Conservation (phyloP, 1,139 yeast genomes). For the Hansenula lynferdii region DNA sequence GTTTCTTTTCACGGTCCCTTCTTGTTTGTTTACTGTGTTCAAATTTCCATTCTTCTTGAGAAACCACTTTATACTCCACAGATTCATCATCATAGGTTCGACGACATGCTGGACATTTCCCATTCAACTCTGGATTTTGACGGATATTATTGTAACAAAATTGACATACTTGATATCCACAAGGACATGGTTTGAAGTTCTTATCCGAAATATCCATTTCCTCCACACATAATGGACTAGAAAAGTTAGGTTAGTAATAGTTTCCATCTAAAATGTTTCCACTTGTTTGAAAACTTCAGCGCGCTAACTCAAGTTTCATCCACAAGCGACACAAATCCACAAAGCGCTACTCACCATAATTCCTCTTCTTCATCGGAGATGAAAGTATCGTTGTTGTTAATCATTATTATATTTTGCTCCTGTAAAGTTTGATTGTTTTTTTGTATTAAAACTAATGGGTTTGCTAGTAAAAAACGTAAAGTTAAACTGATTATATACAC, state of each 20-base stretch:
- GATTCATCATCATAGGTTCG: slow-evolving; percentile 89
- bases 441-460: not conserved
- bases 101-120: slow-evolving; percentile 97
- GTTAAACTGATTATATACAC: too few species aligned
- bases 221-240: slow-evolving; percentile 94
- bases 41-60: slow-evolving; percentile 78
- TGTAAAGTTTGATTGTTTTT: not conserved
- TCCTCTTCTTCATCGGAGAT: slow-evolving; percentile 82
- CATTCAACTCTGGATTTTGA: slow-evolving; percentile 91
- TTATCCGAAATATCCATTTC: slow-evolving; percentile 96
- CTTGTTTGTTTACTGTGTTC: slow-evolving; percentile 79
- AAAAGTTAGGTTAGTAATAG: too few species aligned
- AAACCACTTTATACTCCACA: slow-evolving; percentile 79
- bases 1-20: slow-evolving; percentile 82
- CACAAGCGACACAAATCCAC: not conserved
- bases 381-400: slow-evolving; percentile 40
- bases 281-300: too few species aligned
- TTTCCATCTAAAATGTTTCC: too few species aligned
- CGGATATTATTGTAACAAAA: slow-evolving; percentile 96
- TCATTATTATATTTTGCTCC: slow-evolving; percentile 18
- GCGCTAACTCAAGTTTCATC: too few species aligned
- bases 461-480: too few species aligned
- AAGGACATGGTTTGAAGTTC: slow-evolving; percentile 97
- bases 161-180: slow-evolving; percentile 98
- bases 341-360: slow-evolving; percentile 43